Base-by-base conservation (phyloP, 2,329 filamentous ascomycete species). In the Alternaria panax region DNA sequence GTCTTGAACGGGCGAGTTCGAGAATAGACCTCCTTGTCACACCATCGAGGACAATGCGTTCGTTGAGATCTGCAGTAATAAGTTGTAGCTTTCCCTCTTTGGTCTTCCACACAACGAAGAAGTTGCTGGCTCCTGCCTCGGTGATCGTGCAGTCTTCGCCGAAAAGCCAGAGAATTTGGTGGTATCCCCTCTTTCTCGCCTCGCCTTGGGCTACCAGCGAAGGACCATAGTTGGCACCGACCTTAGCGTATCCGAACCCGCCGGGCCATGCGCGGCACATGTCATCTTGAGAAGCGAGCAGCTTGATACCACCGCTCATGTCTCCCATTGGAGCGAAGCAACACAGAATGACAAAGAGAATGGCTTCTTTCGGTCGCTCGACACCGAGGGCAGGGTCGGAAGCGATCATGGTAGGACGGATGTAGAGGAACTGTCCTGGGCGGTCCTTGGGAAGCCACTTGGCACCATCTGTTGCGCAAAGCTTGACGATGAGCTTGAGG, bases 131-230 rank as follows among this genome's bases (percentile, higher is more conserved):
- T 5, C 93, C 93, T 2, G 93, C 93, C 82, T 97, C 93, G 2
- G 93, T 97, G 64, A 96, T 93, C 74, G 87, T 87, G 52, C 86
- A 87, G 68, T 94, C 85, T 40, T 86, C 79, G 1, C 92, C 92
- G 72, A 96, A 95, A 51, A 97, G 85, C 93, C 93, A 97, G n/a
- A 97, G 85, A 56, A 97, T 90, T 84, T 97, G 94, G 74, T 94
- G 87, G 79, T 88, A 97, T 0, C 94, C 93, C 40, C 86, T 81
- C 11, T 81, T 82, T 56, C 88, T 82, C 3, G 93, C 93, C 77
- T 93, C 90, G 18, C 85, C 85, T 48, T 93, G 93, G 4, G 92
- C 91, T 54, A 92, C 84, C 54, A 97, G 84, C 20, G 87, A 89
- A 18, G 93, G 93, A 0, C 93, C 93, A 78, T 97, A 97, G 83